Evolutionary conservation across 2,329 filamentous ascomycete species (phyloP).

Genomic region (Colletotrichum tanaceti): DNA sequence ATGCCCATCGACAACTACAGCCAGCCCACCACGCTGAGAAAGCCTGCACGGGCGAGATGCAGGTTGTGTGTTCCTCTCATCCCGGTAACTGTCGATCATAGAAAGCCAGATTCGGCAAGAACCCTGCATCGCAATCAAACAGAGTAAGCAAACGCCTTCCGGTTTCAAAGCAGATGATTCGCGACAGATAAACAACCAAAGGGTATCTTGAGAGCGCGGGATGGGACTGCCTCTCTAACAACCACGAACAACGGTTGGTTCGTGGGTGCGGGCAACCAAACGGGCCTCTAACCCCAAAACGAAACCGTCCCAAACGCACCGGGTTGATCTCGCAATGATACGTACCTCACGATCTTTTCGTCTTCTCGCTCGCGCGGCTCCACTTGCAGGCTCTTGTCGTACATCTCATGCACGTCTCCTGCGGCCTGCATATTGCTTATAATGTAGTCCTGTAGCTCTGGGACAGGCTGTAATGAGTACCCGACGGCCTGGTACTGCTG

Average conservation of each 20-base stretch:
- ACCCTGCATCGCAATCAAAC: constrained; percentile 56
- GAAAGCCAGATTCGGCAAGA: constrained; percentile 70
- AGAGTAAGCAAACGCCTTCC: constrained; percentile 42
- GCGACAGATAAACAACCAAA: constrained; percentile 1
- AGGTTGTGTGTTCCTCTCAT: constrained; percentile 15
- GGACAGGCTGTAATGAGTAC: constrained; percentile 90
- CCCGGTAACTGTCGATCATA: constrained; percentile 52
- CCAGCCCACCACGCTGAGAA: neutral
- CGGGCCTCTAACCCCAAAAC: constrained; percentile 41
- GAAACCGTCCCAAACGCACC: constrained; percentile 42
- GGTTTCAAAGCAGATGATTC: constrained; percentile 3
- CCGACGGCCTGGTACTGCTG: constrained; percentile 98
- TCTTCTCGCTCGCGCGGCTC: constrained; percentile 97
- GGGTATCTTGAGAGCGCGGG: neutral
- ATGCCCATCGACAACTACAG: constrained; percentile 1
- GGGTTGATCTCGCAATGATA: constrained; percentile 48
- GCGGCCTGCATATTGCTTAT: constrained; percentile 95
- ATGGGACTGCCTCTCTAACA: neutral
- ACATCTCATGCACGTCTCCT: constrained; percentile 98
- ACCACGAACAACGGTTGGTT: neutral
- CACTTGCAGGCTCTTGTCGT: constrained; percentile 92
- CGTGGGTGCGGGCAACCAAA: constrained; percentile 30
- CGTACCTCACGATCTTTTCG: constrained; percentile 98
- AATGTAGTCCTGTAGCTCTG: constrained; percentile 96
- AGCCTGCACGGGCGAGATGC: constrained; percentile 10